Percentiles rank a stretch among this genome's conserved stretches.
Evolutionary conservation across 768 basidiomycete species (phyloP).

Genomic region (Agaricus blazei): DNA sequence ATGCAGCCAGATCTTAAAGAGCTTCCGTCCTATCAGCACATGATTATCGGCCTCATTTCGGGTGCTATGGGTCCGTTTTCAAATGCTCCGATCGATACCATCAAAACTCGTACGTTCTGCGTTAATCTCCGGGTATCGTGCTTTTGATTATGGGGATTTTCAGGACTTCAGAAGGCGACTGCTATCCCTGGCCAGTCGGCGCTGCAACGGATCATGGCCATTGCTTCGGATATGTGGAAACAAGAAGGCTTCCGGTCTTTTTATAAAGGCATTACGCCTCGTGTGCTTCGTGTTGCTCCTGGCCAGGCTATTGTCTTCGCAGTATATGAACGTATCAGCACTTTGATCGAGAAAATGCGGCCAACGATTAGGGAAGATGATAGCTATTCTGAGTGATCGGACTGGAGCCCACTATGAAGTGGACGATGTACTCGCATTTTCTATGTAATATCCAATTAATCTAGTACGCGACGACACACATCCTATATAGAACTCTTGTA

Average conservation of each 20-base stretch:
- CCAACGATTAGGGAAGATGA: constrained; percentile 55
- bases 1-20: constrained; percentile 75
- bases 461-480: neutral
- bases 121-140: neutral
- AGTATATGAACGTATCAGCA: constrained; percentile 88
- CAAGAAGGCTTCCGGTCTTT: constrained; percentile 86
- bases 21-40: constrained; percentile 93
- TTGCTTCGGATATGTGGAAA: constrained; percentile 91
- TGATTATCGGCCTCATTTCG: constrained; percentile 90
- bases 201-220: constrained; percentile 70
- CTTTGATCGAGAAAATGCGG: constrained; percentile 62
- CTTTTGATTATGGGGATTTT: constrained; percentile 6
- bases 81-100: constrained; percentile 93
- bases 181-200: constrained; percentile 72
- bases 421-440: neutral
- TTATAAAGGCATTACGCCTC: constrained; percentile 98
- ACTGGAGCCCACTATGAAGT: neutral
- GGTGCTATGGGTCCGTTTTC: constrained; percentile 99
- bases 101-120: constrained; percentile 77
- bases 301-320: constrained; percentile 97
- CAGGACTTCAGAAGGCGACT: constrained; percentile 83
- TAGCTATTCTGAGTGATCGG: constrained; percentile 28
- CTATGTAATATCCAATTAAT: neutral
- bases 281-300: constrained; percentile 93
- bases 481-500: too few relatives aligned